A percentile compares a stretch with the other conserved stretches of the same genome.
Evolutionary conservation across 768 basidiomycete genomes (phyloP).

Genomic region (Trametes punicea): DNA sequence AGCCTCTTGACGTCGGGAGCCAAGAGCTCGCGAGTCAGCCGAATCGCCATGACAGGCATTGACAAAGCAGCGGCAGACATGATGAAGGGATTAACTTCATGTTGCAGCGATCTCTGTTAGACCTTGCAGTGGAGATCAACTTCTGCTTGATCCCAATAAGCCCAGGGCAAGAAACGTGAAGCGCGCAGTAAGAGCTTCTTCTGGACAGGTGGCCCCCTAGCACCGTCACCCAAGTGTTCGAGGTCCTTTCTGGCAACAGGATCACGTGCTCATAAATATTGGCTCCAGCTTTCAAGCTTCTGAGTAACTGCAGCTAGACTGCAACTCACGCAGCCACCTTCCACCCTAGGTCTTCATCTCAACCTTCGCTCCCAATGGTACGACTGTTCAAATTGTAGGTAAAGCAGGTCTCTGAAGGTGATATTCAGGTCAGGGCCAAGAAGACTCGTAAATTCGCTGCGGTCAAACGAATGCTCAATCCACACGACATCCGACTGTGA

Average conservation of each 20-base stretch:
- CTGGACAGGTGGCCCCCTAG: no score
- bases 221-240: no score
- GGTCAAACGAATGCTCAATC: slow-evolving; percentile 92
- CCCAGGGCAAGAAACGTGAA: not conserved
- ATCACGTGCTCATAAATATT: slow-evolving; percentile 8
- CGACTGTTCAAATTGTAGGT: not conserved
- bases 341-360: not conserved
- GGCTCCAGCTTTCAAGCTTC: not conserved
- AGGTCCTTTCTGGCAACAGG: not conserved
- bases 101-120: no score
- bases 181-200: no score
- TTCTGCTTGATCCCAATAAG: not conserved
- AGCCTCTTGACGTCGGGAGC: not conserved
- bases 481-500: slow-evolving; percentile 89
- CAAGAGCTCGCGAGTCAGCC: not conserved
- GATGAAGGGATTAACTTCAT: no score
- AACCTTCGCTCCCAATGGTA: not conserved
- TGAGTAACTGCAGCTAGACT: not conserved
- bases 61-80: no score
- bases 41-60: not conserved
- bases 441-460: slow-evolving; percentile 94
- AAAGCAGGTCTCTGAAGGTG: not conserved
- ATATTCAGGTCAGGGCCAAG: slow-evolving; percentile 75
- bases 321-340: not conserved
- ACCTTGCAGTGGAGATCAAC: no score